Percentiles rank a stretch among this genome's conserved stretches.
phyloP scores from a whole-genome alignment of 768 basidiomycete genomes.

The Naganishia kalamii region DNA sequence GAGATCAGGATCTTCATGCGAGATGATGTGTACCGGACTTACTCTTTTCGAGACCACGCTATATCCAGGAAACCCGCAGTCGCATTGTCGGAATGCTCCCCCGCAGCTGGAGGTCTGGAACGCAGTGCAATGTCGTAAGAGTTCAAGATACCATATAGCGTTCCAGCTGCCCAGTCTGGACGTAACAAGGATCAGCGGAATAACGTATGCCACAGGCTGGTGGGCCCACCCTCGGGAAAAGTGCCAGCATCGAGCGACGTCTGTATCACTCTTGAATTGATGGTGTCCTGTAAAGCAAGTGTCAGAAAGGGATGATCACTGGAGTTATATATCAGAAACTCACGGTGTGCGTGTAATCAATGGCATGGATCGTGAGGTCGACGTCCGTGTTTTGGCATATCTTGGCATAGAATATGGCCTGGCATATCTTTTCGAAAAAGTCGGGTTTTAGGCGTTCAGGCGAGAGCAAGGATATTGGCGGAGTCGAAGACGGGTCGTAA shows the following conservation, averaged over 20 bases:
- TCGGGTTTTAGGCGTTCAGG: not conserved
- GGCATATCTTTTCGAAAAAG: constrained; percentile 13
- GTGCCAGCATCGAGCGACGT: not conserved
- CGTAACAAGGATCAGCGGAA: not conserved
- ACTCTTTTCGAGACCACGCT: constrained; percentile 1
- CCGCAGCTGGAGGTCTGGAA: not conserved
- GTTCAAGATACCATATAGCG: not conserved
- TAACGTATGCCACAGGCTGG: not conserved
- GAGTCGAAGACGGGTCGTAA: constrained; percentile 52
- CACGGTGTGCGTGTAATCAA: constrained; percentile 5
- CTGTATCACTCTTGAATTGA: not conserved
- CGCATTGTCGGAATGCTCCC: not conserved
- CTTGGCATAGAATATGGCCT: not conserved
- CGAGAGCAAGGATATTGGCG: constrained; percentile 21
- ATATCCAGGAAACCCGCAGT: constrained; percentile 5
- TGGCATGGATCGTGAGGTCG: constrained; percentile 7
- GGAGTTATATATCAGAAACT: not conserved
- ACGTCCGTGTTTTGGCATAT: not conserved
- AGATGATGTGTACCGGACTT: not conserved
- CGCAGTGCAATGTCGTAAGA: not conserved
- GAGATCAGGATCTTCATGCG: no score
- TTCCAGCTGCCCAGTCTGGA: constrained; percentile 10
- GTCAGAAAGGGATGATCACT: not conserved
- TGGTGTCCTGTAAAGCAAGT: not conserved
- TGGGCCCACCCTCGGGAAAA: constrained; percentile 1